A percentile compares a stretch with the other conserved stretches of the same genome.
Conservation (phyloP, 2,329 filamentous ascomycete species). For the Bipolaris victoriae region DNA sequence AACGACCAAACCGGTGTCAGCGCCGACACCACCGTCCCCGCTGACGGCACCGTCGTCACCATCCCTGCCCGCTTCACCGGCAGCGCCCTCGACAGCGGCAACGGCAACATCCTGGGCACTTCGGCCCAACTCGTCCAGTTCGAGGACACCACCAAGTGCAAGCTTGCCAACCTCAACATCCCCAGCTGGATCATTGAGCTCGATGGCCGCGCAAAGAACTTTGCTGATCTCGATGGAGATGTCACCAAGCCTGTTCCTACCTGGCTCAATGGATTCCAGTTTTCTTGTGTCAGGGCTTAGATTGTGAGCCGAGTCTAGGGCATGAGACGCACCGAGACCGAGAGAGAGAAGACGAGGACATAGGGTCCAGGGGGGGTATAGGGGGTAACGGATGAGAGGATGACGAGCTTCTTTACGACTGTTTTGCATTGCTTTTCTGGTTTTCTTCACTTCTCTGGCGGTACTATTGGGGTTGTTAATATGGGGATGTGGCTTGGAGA, state of each 20-base stretch:
- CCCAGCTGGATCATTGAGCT: conserved; percentile 12
- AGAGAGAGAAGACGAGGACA: background rate
- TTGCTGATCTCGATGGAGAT: conserved; percentile 21
- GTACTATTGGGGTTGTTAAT: background rate
- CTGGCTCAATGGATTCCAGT: conserved; percentile 22
- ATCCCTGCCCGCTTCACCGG: conserved; percentile 12
- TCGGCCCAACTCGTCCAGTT: conserved; percentile 20
- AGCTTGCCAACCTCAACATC: conserved; percentile 9
- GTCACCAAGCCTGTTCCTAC: conserved; percentile 14
- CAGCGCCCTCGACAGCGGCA: conserved; percentile 15
- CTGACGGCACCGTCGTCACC: conserved; percentile 7
- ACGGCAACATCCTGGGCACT: conserved; percentile 14
- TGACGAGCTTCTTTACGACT: background rate
- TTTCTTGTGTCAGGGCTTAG: conserved; percentile 17
- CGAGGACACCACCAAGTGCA: conserved; percentile 20
- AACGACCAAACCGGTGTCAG: conserved; percentile 17
- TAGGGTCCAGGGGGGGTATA: background rate
- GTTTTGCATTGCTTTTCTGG: background rate
- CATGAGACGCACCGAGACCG: background rate
- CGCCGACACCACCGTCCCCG: conserved; percentile 13
- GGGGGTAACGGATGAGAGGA: too few relatives aligned
- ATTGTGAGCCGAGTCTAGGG: background rate
- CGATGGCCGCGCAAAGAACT: conserved; percentile 22
- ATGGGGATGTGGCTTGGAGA: background rate
- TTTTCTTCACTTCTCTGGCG: background rate